These are phyloP conservation scores for Leccinum ochraceum DNA, from an alignment of 768 basidiomycete species.

Conservation along the genomic window DNA sequence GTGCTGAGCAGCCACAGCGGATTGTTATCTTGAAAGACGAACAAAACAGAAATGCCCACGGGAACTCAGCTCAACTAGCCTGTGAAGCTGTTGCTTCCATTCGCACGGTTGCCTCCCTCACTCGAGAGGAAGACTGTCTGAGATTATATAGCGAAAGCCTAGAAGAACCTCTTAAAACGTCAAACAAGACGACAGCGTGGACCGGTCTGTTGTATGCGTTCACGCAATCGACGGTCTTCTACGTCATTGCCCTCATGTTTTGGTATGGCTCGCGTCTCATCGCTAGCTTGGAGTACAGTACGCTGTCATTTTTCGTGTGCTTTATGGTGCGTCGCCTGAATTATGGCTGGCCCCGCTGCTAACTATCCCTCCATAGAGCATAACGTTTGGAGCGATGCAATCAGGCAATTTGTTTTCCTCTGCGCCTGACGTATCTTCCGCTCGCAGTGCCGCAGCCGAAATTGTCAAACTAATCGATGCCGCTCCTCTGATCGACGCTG, in stretches of 20 bases:
- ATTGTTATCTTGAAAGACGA: conserved; percentile 90
- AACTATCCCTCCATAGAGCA: conserved; percentile 44
- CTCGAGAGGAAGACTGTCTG: conserved; percentile 80
- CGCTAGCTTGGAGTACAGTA: conserved; percentile 51
- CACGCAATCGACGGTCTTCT: conserved; percentile 76
- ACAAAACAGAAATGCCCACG: conserved; percentile 77
- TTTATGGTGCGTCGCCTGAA: conserved; percentile 63
- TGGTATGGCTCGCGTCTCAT: conserved; percentile 74
- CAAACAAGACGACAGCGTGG: conserved; percentile 64
- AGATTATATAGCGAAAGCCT: conserved; percentile 68
- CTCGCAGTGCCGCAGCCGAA: conserved; percentile 72
- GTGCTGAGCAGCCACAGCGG: conserved; percentile 39
- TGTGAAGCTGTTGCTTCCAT: conserved; percentile 92
- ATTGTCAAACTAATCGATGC: conserved; percentile 79
- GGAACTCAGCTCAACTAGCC: conserved; percentile 80
- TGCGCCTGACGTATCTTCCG: conserved; percentile 88
- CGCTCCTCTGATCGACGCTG: conserved; percentile 76
- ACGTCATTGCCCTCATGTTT: conserved; percentile 81
- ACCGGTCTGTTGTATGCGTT: conserved; percentile 67
- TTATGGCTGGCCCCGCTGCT: neutral
- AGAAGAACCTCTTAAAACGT: conserved; percentile 65
- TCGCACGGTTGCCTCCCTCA: conserved; percentile 86
- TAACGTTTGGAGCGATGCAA: conserved; percentile 83
- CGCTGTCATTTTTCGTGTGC: conserved; percentile 76
- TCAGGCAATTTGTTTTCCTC: conserved; percentile 83